Evolutionary conservation across 78 protist species (phyloP), one percentile per base, ranked within the genome.

Genomic region (Isochrysis galbana): DNA sequence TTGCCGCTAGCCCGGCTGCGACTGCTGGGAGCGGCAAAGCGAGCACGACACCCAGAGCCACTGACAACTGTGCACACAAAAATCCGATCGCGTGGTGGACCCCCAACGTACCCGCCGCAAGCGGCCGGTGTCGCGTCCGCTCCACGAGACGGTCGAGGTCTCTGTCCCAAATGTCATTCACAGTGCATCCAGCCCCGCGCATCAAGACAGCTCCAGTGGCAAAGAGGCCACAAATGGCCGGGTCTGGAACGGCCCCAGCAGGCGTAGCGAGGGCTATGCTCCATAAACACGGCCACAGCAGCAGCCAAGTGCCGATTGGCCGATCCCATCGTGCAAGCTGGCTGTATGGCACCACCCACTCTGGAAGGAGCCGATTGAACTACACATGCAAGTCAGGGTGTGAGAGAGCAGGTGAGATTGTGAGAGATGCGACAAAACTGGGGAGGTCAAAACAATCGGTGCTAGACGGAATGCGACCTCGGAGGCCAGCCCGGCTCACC

Each of bases 161-260:
- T 29, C 84, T 72, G 87, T 98, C 99, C 86, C 97, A 97, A 91
- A 98, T 78, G 87, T 98, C 99, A 89, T 98, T 98, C 77, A 97
- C 91, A 5, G 96, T 96, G 84, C 99, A 98, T 32, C 99, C 99
- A 21, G 98, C 98, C 36, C 97, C 95, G 41, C 99, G 94, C 99
- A 97, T 97, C 34, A 95, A 61, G 38, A 97, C 21, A n/a, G 99
- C 96, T 41, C 99, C 99, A 11, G 84, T 34, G 4, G 87, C 92
- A 82, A 96, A 97, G 90, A 90, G 55, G 10, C 91, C 72, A 70
- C 80, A 2, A 42, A 91, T 39, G 47, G 5, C 2, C 42, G 67
- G 32, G 36, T 42, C 87, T 32, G 92, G 93, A 55, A 80, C 82
- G 29, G 36, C 29, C 17, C 91, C 77, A 3, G 44, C 39, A 11